Evolutionary conservation across 164 flowering plant species (phyloP), one percentile per base, ranked within the genome.

Genomic region (Protea cynaroides): DNA sequence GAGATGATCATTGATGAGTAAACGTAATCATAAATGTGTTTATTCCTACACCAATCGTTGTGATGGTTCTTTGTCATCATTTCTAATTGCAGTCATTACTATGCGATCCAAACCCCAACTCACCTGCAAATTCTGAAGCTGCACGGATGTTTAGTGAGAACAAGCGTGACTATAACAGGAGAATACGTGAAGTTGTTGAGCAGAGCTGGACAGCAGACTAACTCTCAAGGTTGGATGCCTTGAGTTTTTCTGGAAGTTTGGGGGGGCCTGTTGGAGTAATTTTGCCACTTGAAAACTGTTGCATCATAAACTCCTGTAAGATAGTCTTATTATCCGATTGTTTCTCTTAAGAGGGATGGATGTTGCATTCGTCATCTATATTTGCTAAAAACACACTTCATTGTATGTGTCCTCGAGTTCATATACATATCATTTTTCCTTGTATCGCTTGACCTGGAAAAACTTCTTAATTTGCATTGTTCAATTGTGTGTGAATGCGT

Each of bases 161-260:
- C 66, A 88, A 86, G 71, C 81, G 90, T 10, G 90, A 90, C 44
- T 87, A 88, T 78, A 90, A 87, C 72, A 76, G 92, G 10, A 82
- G 79, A 76, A 90, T 87, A 4, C 76, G 84, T 23, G 94, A 83
- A 64, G 81, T 88, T 62, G 95, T 90, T 57, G 92, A 90, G 81
- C 95, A 90, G 85, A 90, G 97, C 80, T 88, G 92, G 94, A 88
- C 87, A 25, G 92, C 89, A 0, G 92, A 88, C 63, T 90, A 65
- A 71, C 12, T 24, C 34, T 18, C 15, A 4, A 7, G 23, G 29
- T 0, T 36, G 21, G 19, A n/a, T 38, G 46, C 24, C 14, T 18
- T 59, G 25, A n/a, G 18, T 17, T 19, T n/a, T 37, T 38, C 21
- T 59, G 46, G 47, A 10, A 3, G 49, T 44, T 44, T 44, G 49